Evolutionary conservation across 768 basidiomycete genomes (phyloP).

Genomic region (Vishniacozyma victoriae): DNA sequence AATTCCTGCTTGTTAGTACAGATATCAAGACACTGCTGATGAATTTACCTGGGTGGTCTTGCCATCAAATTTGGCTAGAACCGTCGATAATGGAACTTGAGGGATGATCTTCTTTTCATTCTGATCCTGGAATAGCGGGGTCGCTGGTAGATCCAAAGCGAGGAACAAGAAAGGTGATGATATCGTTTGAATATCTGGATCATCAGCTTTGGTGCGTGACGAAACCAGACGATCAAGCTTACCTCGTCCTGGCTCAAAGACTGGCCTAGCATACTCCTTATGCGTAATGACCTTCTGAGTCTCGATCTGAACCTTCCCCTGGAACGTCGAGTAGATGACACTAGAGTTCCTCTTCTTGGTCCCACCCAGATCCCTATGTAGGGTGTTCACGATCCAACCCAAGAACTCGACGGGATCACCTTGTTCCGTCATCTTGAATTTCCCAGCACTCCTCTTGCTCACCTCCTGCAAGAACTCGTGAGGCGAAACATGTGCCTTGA

Average conservation of each 20-base stretch:
- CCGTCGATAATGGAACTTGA: slow-evolving; percentile 83
- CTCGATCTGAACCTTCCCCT: slow-evolving; percentile 86
- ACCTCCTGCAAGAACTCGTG: slow-evolving; percentile 99
- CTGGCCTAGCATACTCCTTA: slow-evolving; percentile 71
- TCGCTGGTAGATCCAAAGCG: slow-evolving; percentile 90
- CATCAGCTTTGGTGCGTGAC: not conserved
- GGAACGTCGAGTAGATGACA: slow-evolving; percentile 86
- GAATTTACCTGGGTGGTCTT: slow-evolving; percentile 70
- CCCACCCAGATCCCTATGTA: slow-evolving; percentile 92
- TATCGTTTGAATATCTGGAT: slow-evolving; percentile 71
- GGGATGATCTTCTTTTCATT: slow-evolving; percentile 99
- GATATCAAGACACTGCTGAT: slow-evolving; percentile 18
- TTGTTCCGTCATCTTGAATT: slow-evolving; percentile 86
- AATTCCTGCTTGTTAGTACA: slow-evolving; percentile 59
- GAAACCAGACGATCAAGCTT: slow-evolving; percentile 6
- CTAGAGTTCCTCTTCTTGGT: slow-evolving; percentile 86
- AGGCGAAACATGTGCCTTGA: slow-evolving; percentile 98
- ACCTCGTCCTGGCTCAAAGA: slow-evolving; percentile 94
- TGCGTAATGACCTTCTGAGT: slow-evolving; percentile 88
- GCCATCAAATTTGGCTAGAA: slow-evolving; percentile 92
- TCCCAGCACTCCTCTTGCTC: slow-evolving; percentile 75
- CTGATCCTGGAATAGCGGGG: slow-evolving; percentile 93
- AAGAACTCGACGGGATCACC: slow-evolving; percentile 96
- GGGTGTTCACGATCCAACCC: slow-evolving; percentile 86
- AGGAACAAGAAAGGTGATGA: slow-evolving; percentile 92